phyloP scores from a whole-genome alignment of 352 stramenopile species.

The Pythium aphanidermatum region DNA sequence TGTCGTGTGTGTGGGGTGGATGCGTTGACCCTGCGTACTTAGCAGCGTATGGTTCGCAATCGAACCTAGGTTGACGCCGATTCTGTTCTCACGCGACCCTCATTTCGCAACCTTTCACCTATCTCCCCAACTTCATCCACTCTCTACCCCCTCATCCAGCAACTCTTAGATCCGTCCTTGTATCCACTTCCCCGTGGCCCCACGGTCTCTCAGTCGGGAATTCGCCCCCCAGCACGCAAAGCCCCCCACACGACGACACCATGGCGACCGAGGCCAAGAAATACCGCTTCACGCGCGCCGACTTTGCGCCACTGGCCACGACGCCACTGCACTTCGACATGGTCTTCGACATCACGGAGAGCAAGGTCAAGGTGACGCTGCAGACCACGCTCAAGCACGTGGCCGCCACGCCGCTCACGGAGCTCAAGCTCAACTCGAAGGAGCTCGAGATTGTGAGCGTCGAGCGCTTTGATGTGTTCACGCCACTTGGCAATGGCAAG shows the following conservation, averaged over 20 bases:
- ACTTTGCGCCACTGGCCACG: slow-evolving; percentile 59
- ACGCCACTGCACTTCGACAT: slow-evolving; percentile 78
- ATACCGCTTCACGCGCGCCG: slow-evolving; percentile 63
- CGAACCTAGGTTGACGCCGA: neutral
- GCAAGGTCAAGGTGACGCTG: slow-evolving; percentile 53
- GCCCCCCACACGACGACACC: neutral
- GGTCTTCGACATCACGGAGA: slow-evolving; percentile 70
- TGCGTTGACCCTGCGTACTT: neutral
- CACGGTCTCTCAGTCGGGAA: slow-evolving; percentile 17
- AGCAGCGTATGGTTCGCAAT: slow-evolving; percentile 16
- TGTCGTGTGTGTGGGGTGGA: no score
- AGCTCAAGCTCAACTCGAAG: slow-evolving; percentile 74
- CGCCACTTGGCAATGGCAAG: slow-evolving; percentile 27
- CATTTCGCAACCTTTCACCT: neutral
- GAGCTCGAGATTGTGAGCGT: slow-evolving; percentile 60
- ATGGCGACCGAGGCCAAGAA: slow-evolving; percentile 30
- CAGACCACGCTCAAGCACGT: slow-evolving; percentile 63
- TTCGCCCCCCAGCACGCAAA: slow-evolving; percentile 10
- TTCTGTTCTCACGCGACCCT: slow-evolving; percentile 5
- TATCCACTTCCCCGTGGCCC: slow-evolving; percentile 4
- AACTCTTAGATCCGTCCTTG: slow-evolving; percentile 9
- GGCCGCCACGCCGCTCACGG: slow-evolving; percentile 25
- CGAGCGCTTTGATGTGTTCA: slow-evolving; percentile 44
- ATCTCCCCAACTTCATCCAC: neutral
- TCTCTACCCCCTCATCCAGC: slow-evolving; percentile 6